Evolutionary conservation across 1,284 basidiomycete species (phyloP).

Genomic region (Trametes versicolor): DNA sequence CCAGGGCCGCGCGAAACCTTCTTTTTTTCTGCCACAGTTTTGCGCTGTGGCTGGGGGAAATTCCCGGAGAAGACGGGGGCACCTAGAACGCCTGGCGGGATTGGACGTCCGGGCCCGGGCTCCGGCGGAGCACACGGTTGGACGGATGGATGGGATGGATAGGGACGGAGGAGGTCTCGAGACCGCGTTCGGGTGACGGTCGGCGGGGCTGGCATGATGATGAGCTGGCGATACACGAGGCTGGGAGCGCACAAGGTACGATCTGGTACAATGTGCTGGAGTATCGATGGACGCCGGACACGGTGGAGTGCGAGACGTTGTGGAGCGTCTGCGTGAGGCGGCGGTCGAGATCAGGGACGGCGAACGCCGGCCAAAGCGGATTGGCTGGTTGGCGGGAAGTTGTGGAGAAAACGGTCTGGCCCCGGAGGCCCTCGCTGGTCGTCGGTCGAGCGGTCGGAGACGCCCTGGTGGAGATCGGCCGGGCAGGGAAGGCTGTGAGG

Average conservation of each 20-base stretch:
- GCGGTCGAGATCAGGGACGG: neutral
- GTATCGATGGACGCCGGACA: constrained; percentile 6
- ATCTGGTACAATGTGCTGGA: neutral
- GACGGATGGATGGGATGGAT: neutral
- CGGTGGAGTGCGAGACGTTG: constrained; percentile 14
- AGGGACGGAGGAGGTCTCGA: constrained; percentile 17
- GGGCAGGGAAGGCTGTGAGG: constrained; percentile 3
- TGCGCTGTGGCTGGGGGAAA: neutral
- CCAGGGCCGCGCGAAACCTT: neutral
- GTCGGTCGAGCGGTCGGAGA: constrained; percentile 21
- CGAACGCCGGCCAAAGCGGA: constrained; percentile 13
- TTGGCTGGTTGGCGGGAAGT: constrained; percentile 12
- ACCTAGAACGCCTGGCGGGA: constrained; percentile 12
- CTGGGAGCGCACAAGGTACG: constrained; percentile 2
- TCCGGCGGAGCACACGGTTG: constrained; percentile 5
- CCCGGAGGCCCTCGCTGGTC: neutral
- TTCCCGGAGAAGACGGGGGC: neutral
- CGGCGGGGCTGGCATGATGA: constrained; percentile 7
- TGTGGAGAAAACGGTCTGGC: constrained; percentile 15
- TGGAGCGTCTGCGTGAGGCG: constrained; percentile 7
- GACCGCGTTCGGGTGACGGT: constrained; percentile 13
- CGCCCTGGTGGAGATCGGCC: constrained; percentile 9
- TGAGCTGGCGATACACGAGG: constrained; percentile 6
- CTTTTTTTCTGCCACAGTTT: constrained; percentile 10
- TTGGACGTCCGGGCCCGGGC: constrained; percentile 16